Conservation (phyloP, 148 eudicot genomes). For the Fagopyrum tataricum region DNA sequence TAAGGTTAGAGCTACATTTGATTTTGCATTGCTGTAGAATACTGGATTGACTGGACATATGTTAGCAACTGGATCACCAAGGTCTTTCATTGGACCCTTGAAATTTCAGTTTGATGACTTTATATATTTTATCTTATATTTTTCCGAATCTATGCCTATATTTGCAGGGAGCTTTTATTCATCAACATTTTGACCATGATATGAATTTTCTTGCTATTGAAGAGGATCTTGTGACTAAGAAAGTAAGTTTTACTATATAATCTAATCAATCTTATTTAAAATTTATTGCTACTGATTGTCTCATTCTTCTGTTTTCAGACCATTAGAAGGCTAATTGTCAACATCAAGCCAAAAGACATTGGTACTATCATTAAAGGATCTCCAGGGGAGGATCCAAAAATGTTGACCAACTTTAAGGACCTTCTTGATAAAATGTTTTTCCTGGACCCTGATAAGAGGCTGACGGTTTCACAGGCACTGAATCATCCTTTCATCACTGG, state of each 20-base stretch:
- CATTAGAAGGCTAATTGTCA: slow-evolving; percentile 62
- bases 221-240: slow-evolving; percentile 95
- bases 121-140: not conserved
- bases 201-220: slow-evolving; percentile 80
- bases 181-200: slow-evolving; percentile 89
- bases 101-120: not conserved
- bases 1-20: slow-evolving; percentile 36
- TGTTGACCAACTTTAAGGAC: slow-evolving; percentile 87
- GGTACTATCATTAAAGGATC: slow-evolving; percentile 60
- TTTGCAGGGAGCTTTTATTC: slow-evolving; percentile 79
- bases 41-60: not conserved
- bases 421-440: slow-evolving; percentile 78
- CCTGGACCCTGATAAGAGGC: slow-evolving; percentile 90
- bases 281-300: not conserved
- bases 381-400: slow-evolving; percentile 91
- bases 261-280: not conserved
- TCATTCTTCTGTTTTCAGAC: slow-evolving; percentile 36
- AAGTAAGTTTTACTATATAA: slow-evolving; percentile 31
- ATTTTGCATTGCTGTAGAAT: not conserved
- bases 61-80: not conserved
- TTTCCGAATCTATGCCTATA: not conserved
- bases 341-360: slow-evolving; percentile 85
- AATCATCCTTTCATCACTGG: slow-evolving; percentile 98
- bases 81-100: not conserved
- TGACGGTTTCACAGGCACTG: slow-evolving; percentile 85